Percentiles rank a stretch among this genome's conserved stretches.
phyloP scores from a whole-genome alignment of 2,329 filamentous ascomycete species.

The Colletotrichum trifolii region DNA sequence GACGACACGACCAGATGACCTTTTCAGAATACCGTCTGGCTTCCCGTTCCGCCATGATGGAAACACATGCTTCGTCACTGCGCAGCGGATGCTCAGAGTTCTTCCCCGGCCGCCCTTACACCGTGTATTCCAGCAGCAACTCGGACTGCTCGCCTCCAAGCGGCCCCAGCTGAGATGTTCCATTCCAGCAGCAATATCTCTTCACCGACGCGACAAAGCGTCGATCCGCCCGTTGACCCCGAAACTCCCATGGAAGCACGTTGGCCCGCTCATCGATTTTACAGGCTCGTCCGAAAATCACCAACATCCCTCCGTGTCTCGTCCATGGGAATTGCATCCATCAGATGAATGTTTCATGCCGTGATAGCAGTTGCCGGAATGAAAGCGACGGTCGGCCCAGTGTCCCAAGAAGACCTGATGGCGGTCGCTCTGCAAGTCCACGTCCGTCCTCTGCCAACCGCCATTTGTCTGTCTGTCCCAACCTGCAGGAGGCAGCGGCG shows the following conservation, averaged over 20 bases:
- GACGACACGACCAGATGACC: too few species aligned
- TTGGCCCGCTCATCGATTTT: slow-evolving; percentile 18
- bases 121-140: not conserved
- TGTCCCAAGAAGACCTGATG: not conserved
- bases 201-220: slow-evolving; percentile 22
- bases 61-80: slow-evolving; percentile 13
- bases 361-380: slow-evolving; percentile 4
- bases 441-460: not conserved
- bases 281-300: slow-evolving; percentile 24
- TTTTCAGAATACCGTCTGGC: not conserved
- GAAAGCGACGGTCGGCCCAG: slow-evolving; percentile 1
- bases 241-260: slow-evolving; percentile 27
- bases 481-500: not conserved
- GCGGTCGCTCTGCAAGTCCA: not conserved
- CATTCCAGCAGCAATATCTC: slow-evolving; percentile 9
- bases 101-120: slow-evolving; percentile 18
- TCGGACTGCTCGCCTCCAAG: slow-evolving; percentile 18
- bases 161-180: slow-evolving; percentile 5
- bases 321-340: slow-evolving; percentile 26
- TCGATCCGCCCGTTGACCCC: slow-evolving; percentile 24
- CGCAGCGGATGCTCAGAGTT: slow-evolving; percentile 10
- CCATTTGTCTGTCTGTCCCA: not conserved
- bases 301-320: slow-evolving; percentile 21
- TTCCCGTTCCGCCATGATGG: slow-evolving; percentile 26
- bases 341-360: slow-evolving; percentile 17